Evolutionary conservation across 768 basidiomycete species (phyloP).

Genomic region (Rhizopogon salebrosus): DNA sequence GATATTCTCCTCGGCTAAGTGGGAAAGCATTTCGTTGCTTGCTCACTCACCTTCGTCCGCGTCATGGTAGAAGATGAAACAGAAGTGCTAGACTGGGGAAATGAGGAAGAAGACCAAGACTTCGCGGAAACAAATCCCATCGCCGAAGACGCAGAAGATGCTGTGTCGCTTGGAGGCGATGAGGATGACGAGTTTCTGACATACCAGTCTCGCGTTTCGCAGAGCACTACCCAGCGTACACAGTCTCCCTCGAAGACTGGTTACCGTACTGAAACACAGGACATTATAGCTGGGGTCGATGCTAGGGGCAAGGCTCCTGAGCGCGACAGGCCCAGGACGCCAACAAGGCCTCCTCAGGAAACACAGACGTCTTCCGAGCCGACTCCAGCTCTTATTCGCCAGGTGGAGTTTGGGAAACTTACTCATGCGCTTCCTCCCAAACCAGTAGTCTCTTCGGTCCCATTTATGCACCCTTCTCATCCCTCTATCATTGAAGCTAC

Average conservation of each 20-base stretch:
- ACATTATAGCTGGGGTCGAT: constrained; percentile 5
- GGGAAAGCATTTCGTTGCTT: not conserved
- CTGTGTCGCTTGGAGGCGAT: constrained; percentile 69
- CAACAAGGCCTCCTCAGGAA: constrained; percentile 6
- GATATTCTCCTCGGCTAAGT: constrained; percentile 1
- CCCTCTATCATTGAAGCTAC: constrained; percentile 57
- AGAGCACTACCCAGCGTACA: constrained; percentile 16
- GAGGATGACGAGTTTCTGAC: constrained; percentile 60
- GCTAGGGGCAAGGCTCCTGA: constrained; percentile 2
- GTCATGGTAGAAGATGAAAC: constrained; percentile 56
- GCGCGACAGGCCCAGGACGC: constrained; percentile 8
- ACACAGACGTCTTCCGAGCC: constrained; percentile 13
- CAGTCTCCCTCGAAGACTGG: constrained; percentile 14
- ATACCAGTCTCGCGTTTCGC: constrained; percentile 32
- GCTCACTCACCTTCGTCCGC: constrained; percentile 11
- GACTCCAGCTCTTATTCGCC: constrained; percentile 19
- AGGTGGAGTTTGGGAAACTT: constrained; percentile 33
- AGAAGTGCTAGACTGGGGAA: constrained; percentile 69
- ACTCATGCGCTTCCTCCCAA: constrained; percentile 70
- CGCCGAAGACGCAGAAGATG: constrained; percentile 47
- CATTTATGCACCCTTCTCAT: constrained; percentile 51
- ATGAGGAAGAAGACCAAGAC: constrained; percentile 41
- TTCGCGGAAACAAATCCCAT: constrained; percentile 33
- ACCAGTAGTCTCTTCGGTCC: constrained; percentile 46
- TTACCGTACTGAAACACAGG: constrained; percentile 9